phyloP scores from a whole-genome alignment of 345 rosid species.

The Lepidium africanum region DNA sequence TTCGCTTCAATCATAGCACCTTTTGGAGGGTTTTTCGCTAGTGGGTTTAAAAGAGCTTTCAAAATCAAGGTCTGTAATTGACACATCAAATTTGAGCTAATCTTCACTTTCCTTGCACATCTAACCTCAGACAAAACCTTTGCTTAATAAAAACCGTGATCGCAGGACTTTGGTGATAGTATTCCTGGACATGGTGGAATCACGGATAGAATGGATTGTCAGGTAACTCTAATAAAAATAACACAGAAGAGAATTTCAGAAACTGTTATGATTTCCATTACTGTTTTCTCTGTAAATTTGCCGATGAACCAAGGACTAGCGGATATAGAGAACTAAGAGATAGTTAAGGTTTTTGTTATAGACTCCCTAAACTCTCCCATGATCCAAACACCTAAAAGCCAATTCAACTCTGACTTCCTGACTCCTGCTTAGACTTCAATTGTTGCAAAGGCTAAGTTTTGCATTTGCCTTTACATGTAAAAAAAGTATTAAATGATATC shows the following conservation, averaged over 20 bases:
- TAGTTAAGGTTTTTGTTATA: background rate
- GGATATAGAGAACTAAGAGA: background rate
- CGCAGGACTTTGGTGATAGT: conserved; percentile 97
- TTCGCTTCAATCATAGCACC: conserved; percentile 99
- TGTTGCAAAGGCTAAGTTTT: background rate
- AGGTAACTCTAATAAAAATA: conserved; percentile 39
- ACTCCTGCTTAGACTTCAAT: background rate
- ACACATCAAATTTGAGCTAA: background rate
- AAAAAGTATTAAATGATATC: background rate
- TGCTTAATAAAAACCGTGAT: background rate
- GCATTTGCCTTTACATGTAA: background rate
- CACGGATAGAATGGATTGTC: conserved; percentile 97
- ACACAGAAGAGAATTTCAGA: background rate
- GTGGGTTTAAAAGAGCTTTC: conserved; percentile 96
- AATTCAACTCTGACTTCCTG: background rate
- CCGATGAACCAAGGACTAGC: background rate
- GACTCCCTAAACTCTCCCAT: background rate
- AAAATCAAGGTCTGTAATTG: conserved; percentile 62
- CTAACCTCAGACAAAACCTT: background rate
- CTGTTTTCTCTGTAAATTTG: background rate
- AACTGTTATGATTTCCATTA: background rate
- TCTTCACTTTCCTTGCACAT: background rate
- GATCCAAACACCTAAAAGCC: background rate
- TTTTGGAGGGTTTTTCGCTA: conserved; percentile 96
- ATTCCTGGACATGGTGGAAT: conserved; percentile 99